Evolutionary conservation across 169 alveolate species (phyloP).

Genomic region (Eimeria praecox): DNA sequence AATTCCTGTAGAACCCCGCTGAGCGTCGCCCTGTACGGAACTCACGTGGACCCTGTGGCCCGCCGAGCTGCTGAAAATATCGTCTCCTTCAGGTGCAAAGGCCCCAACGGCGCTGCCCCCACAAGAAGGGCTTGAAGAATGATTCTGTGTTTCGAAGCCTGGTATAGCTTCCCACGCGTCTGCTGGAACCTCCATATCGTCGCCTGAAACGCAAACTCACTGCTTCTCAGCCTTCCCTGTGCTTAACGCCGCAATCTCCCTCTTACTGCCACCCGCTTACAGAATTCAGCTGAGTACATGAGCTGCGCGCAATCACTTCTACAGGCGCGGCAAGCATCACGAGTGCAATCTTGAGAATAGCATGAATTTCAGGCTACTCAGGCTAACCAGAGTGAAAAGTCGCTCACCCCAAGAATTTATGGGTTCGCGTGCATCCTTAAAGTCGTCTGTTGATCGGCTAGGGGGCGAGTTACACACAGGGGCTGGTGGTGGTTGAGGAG

Average conservation of each 20-base stretch:
- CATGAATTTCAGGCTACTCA: background rate
- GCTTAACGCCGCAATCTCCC: background rate
- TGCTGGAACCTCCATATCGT: constrained; percentile 47
- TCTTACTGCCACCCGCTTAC: background rate
- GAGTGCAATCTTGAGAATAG: background rate
- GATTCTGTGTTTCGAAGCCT: constrained; percentile 14
- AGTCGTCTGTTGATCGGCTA: constrained; percentile 65
- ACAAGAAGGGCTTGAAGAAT: background rate
- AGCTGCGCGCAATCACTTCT: background rate
- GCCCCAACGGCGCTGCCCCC: constrained; percentile 9
- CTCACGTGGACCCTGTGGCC: background rate
- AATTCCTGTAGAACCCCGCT: background rate
- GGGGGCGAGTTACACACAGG: background rate
- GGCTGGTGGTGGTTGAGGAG: constrained; percentile 46
- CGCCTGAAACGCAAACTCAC: background rate
- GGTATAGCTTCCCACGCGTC: constrained; percentile 43
- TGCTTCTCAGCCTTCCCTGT: background rate
- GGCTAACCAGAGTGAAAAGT: background rate
- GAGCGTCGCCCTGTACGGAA: background rate
- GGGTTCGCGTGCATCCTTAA: constrained; percentile 58
- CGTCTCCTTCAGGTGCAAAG: background rate
- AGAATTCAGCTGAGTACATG: background rate
- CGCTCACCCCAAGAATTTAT: constrained; percentile 65
- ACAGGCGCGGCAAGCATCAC: background rate
- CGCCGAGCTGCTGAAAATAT: background rate